These are phyloP conservation scores for Setaria viridis DNA, from an alignment of 202 grass and related monocot species.

Conservation along the genomic window DNA sequence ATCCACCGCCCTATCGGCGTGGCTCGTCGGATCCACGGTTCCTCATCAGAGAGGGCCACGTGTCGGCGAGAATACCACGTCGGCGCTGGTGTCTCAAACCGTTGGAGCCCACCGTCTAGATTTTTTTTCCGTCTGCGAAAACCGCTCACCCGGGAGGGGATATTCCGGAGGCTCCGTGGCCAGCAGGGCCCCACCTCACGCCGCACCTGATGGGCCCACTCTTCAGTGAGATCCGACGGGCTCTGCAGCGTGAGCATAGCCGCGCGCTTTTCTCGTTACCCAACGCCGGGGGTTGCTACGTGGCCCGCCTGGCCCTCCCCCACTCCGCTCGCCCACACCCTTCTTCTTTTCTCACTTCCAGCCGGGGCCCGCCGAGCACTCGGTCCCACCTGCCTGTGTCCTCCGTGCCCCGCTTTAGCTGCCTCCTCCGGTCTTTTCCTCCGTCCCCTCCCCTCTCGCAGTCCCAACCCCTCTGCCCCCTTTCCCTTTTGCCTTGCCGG, in stretches of 20 bases:
- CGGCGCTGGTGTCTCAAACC: neutral
- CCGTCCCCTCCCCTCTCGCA: neutral
- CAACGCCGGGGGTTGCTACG: constrained; percentile 3
- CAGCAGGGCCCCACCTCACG: accelerated
- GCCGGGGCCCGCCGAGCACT: neutral
- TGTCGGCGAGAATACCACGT: neutral
- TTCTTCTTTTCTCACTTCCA: neutral
- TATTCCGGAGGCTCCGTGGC: accelerated
- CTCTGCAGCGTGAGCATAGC: neutral
- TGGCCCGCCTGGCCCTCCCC: neutral
- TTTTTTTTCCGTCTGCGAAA: neutral
- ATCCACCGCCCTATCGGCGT: neutral
- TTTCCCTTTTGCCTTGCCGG: neutral
- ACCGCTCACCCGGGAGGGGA: neutral
- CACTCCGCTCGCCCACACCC: neutral
- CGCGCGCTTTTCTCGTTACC: constrained; percentile 1
- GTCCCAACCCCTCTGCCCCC: too few species aligned
- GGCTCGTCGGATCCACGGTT: neutral
- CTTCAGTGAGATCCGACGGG: accelerated
- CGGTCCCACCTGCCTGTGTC: constrained; percentile 21
- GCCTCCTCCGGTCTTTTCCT: neutral
- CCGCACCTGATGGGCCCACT: neutral
- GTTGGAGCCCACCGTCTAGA: neutral
- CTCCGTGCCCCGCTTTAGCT: neutral
- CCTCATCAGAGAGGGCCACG: neutral